phyloP scores from a whole-genome alignment of 1,284 basidiomycete species.

The Tilletia horrida region DNA sequence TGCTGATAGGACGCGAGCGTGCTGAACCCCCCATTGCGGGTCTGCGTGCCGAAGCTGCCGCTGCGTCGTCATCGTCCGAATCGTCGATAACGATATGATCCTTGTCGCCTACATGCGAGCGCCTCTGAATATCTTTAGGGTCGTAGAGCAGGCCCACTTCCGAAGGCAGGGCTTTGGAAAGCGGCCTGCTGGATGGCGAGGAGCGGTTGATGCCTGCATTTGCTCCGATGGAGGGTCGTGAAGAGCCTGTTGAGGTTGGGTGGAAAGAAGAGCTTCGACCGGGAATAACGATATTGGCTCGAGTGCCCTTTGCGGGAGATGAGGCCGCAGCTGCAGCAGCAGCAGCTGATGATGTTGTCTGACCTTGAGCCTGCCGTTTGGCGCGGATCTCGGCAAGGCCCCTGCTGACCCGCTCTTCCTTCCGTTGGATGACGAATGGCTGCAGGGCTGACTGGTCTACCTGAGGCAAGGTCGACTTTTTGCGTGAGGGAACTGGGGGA shows the following conservation, averaged over 20 bases:
- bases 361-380: neutral
- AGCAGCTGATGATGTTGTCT: neutral
- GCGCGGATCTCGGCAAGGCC: constrained; percentile 1
- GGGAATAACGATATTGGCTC: constrained; percentile 1
- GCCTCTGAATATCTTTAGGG: constrained; percentile 5
- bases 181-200: neutral
- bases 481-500: neutral
- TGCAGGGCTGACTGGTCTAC: neutral
- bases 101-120: neutral
- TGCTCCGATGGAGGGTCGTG: neutral
- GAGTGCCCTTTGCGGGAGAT: neutral
- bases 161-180: neutral
- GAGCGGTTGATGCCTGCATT: neutral
- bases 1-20: neutral
- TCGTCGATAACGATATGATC: neutral
- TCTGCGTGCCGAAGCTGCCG: neutral
- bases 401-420: neutral
- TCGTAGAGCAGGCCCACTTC: constrained; percentile 9
- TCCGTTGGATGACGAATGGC: neutral
- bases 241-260: neutral
- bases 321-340: neutral
- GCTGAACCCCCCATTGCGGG: neutral
- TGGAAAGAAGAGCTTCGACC: neutral
- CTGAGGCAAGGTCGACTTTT: constrained; percentile 7
- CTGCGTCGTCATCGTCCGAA: neutral